phyloP scores from a whole-genome alignment of 352 stramenopile species.

The Phytopythium montanum region DNA sequence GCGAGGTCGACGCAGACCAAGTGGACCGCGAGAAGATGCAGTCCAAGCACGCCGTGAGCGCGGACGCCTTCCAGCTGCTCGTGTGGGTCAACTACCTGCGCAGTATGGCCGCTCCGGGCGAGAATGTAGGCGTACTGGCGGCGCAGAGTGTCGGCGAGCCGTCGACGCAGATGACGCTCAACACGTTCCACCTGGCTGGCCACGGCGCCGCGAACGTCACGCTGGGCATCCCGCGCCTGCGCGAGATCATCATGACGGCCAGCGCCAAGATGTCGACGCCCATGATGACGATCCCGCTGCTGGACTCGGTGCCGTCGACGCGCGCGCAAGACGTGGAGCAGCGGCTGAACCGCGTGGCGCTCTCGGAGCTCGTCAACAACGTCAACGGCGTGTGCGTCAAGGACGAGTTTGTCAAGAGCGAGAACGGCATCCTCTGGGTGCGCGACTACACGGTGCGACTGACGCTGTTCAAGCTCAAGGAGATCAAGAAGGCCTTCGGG shows the following conservation, averaged over 20 bases:
- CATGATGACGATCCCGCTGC: slow-evolving; percentile 98
- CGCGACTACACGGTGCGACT: slow-evolving; percentile 97
- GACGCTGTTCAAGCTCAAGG: slow-evolving; percentile 91
- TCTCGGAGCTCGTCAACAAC: slow-evolving; percentile 93
- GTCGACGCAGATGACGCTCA: slow-evolving; percentile 99
- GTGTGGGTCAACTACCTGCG: slow-evolving; percentile 98
- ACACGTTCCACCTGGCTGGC: slow-evolving; percentile 99
- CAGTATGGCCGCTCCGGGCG: slow-evolving; percentile 95
- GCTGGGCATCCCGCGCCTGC: slow-evolving; percentile 98
- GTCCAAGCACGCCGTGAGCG: slow-evolving; percentile 67
- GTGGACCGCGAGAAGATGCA: slow-evolving; percentile 73
- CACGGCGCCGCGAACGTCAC: slow-evolving; percentile 99
- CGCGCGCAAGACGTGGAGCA: slow-evolving; percentile 79
- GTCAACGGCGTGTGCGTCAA: slow-evolving; percentile 90
- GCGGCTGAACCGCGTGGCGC: slow-evolving; percentile 90
- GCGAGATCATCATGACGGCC: slow-evolving; percentile 99
- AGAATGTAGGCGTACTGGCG: slow-evolving; percentile 98
- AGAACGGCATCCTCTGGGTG: slow-evolving; percentile 92
- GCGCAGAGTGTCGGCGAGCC: slow-evolving; percentile 99
- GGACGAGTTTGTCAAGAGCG: slow-evolving; percentile 89
- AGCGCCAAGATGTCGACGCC: slow-evolving; percentile 97
- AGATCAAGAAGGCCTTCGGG: slow-evolving; percentile 95
- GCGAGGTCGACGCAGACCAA: slow-evolving; percentile 24
- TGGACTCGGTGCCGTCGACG: slow-evolving; percentile 37
- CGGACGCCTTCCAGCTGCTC: slow-evolving; percentile 89